Evolutionary conservation across 1,139 yeast species (phyloP).

Genomic region (Yueomyces sp.): DNA sequence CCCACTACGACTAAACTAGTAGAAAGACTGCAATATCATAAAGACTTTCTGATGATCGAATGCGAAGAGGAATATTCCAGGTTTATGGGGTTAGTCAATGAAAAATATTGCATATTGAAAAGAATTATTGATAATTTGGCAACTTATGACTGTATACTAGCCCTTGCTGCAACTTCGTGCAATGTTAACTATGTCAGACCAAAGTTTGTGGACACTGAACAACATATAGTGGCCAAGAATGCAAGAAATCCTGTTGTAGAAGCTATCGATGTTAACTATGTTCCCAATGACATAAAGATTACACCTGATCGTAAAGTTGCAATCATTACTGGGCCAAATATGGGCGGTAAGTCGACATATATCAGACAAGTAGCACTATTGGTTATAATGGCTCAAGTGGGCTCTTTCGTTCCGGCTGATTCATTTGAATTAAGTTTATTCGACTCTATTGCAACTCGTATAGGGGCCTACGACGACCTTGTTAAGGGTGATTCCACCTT

Average conservation of each 20-base stretch:
- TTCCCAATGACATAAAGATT: constrained; percentile 58
- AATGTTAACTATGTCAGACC: constrained; percentile 46
- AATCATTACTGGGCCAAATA: constrained; percentile 51
- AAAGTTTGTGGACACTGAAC: constrained; percentile 35
- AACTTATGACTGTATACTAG: constrained; percentile 58
- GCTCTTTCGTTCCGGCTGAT: constrained; percentile 40
- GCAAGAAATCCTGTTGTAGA: constrained; percentile 81
- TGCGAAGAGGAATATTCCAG: constrained; percentile 44
- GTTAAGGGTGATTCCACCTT: constrained; percentile 35
- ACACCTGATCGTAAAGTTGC: constrained; percentile 36
- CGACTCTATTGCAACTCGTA: constrained; percentile 32
- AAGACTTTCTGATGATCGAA: constrained; percentile 42
- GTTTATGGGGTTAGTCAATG: constrained; percentile 37
- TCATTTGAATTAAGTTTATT: constrained; percentile 30
- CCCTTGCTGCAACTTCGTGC: constrained; percentile 48
- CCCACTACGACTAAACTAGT: constrained; percentile 32
- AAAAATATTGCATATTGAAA: constrained; percentile 39
- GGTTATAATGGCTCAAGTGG: constrained; percentile 38
- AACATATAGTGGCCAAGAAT: constrained; percentile 37
- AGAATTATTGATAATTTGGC: constrained; percentile 42
- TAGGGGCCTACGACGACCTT: constrained; percentile 34
- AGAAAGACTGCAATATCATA: constrained; percentile 45
- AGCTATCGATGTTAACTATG: constrained; percentile 36
- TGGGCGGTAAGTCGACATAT: constrained; percentile 44
- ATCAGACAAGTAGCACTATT: constrained; percentile 35